phyloP scores from a whole-genome alignment of 139 green algal species.

The Closterium sp. region DNA sequence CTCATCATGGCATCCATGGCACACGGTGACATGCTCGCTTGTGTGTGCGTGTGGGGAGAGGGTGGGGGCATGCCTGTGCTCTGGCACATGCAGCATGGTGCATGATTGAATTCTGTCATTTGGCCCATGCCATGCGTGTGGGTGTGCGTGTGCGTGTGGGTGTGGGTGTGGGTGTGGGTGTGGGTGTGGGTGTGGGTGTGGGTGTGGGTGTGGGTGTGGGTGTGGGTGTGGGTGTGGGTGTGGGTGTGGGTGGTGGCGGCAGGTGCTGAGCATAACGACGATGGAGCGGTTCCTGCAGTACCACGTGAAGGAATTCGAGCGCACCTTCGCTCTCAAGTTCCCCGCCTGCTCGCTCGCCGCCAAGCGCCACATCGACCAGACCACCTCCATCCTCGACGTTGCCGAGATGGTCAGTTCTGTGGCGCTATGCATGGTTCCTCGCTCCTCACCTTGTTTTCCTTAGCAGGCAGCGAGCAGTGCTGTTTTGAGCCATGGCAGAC shows the following conservation, averaged over 20 bases:
- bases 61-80: too few relatives aligned
- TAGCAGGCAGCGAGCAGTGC: background rate
- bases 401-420: conserved; percentile 31
- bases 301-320: conserved; percentile 55
- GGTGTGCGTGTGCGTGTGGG: background rate
- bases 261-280: conserved; percentile 43
- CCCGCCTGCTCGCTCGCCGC: conserved; percentile 40
- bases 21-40: too few relatives aligned
- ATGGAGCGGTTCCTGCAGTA: conserved; percentile 44
- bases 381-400: conserved; percentile 50
- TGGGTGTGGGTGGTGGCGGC: background rate
- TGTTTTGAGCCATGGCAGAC: too few relatives aligned
- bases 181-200: too few relatives aligned
- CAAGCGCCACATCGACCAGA: conserved; percentile 51
- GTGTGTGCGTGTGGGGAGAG: too few relatives aligned
- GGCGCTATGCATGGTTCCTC: conserved; percentile 7
- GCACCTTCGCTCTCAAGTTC: conserved; percentile 44
- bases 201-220: background rate
- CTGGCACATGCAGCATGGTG: background rate
- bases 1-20: too few relatives aligned
- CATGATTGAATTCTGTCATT: background rate
- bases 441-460: background rate
- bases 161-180: background rate
- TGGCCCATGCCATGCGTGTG: background rate
- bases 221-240: background rate